Evolutionary conservation across 305 asterid species (phyloP), one percentile per base, ranked within the genome.

Genomic region (Fraxinus angustifolia): DNA sequence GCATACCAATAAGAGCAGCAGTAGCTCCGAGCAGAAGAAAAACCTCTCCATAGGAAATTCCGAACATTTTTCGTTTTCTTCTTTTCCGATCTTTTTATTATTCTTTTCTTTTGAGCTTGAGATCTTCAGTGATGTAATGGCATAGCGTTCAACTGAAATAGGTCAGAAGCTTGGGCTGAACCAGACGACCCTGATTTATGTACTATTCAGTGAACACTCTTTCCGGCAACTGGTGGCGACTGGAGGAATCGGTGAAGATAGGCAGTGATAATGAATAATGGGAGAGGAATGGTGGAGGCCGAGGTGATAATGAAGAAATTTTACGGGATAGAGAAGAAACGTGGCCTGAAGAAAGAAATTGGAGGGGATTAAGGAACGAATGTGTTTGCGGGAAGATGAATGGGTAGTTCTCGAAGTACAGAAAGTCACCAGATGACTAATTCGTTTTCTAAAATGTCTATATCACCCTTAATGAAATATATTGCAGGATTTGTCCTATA

Each of bases 1-100:
- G 17, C 56, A 17, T 89, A 91, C 96, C 94, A 28, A 93, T 87
- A 73, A 93, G 87, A 80, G 91, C 96, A 68, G 96, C 96, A 14
- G 98, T 85, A 74, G 95, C 97, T 81, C 98, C 97, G 31, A 93
- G 75, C 35, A 94, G 77, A 77, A 94, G 92, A 86, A 94, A 93
- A 34, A 92, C 74, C 85, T 94, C 96, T 45, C 97, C 96, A 23
- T 92, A 93, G 0, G 98, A 93, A 87, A 94, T 35, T 17, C 98
- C 98, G 45, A 94, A 87, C 98, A 94, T 93, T 80, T 87, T 81
- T 71, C 28, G 16, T 80, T 26, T 33, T 42, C 16, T 35, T 21
- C 4, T 30, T 48, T 48, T 16, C 8, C 60, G 21, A 50, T 50
- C 8, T 4, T 50, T 50, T 16, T 4, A 16, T 50, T 16, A 48